Percentiles rank a stretch among this genome's conserved stretches.
Conservation (phyloP, 371 early-diverging fungal genomes). For the Lichtheimia hyalospora region DNA sequence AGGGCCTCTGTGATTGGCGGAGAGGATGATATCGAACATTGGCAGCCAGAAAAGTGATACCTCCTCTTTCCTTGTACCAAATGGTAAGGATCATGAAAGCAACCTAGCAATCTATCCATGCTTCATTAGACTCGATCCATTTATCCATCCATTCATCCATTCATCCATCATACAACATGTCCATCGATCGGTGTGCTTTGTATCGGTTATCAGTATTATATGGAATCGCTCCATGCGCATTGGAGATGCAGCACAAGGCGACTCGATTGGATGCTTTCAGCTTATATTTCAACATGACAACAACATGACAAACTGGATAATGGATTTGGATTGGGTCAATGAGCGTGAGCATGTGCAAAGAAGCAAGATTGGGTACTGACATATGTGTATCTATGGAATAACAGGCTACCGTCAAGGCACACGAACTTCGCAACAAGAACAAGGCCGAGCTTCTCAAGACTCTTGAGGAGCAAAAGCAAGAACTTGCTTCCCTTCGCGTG, state of each 20-base stretch:
- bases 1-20: too few species aligned
- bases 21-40: neutral
- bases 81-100: slow-evolving; percentile 8
- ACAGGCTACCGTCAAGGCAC: slow-evolving; percentile 83
- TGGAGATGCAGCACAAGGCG: too few species aligned
- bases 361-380: neutral
- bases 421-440: slow-evolving; percentile 89
- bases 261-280: neutral
- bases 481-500: slow-evolving; percentile 87
- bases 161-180: neutral
- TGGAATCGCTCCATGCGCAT: too few species aligned
- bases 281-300: neutral
- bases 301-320: neutral
- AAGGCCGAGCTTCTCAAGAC: slow-evolving; percentile 87
- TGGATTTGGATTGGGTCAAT: slow-evolving; percentile 4
- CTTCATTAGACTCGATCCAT: too few species aligned
- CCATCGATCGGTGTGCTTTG: neutral
- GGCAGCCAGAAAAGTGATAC: neutral
- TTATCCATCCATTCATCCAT: slow-evolving; percentile 13
- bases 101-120: too few species aligned
- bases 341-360: neutral
- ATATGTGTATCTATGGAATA: neutral
- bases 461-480: slow-evolving; percentile 90
- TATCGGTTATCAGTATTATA: too few species aligned
- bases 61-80: slow-evolving; percentile 6